These are phyloP conservation scores for Botrytis fabae DNA, from an alignment of 2,329 filamentous ascomycete species.

Conservation along the genomic window DNA sequence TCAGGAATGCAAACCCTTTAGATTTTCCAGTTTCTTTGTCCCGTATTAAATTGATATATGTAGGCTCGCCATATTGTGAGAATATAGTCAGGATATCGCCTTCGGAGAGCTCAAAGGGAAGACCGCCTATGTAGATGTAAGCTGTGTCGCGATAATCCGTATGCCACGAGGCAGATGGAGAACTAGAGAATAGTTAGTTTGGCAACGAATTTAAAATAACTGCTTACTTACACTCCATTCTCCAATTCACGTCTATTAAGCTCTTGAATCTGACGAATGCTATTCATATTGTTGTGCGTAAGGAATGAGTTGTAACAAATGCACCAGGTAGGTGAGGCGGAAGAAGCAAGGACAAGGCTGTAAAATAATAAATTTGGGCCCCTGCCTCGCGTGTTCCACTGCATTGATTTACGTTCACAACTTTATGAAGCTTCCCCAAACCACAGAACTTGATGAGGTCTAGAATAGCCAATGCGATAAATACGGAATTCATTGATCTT, in stretches of 20 bases:
- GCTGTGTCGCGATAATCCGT: constrained; percentile 97
- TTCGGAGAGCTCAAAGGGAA: constrained; percentile 90
- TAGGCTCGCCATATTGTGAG: constrained; percentile 93
- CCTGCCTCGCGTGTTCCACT: constrained; percentile 24
- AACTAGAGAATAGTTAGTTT: constrained; percentile 48
- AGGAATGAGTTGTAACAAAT: neutral
- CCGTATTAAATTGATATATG: constrained; percentile 86
- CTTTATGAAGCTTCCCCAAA: constrained; percentile 27
- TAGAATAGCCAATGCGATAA: constrained; percentile 21
- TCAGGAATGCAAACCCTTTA: constrained; percentile 91
- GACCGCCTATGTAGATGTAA: constrained; percentile 92
- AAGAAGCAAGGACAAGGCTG: constrained; percentile 18
- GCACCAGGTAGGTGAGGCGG: constrained; percentile 1
- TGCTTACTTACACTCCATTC: constrained; percentile 66
- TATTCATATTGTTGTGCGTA: constrained; percentile 67
- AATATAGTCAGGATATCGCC: constrained; percentile 96
- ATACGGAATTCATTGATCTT: constrained; percentile 3
- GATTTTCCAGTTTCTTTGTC: constrained; percentile 97
- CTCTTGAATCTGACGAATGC: constrained; percentile 86
- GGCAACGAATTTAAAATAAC: neutral
- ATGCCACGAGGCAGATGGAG: constrained; percentile 90
- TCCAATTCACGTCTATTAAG: constrained; percentile 96
- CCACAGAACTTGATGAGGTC: constrained; percentile 15
- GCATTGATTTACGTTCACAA: constrained; percentile 28
- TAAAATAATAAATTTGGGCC: constrained; percentile 19